Evolutionary conservation across 148 eudicot species (phyloP).

Genomic region (Arbutus unedo): DNA sequence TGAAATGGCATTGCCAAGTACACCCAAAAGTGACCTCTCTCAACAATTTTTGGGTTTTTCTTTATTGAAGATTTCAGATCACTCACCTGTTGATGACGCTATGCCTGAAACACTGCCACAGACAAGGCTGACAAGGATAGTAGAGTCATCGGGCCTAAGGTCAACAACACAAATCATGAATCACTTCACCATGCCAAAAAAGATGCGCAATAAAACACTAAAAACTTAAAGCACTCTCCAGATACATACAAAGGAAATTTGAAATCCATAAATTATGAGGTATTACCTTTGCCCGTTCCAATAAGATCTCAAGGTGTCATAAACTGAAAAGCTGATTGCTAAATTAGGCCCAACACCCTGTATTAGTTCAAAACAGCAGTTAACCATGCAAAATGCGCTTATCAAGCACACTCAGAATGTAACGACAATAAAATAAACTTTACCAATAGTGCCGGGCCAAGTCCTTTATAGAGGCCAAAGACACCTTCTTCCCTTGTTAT

Average conservation of each 20-base stretch:
- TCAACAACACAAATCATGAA: constrained; percentile 2
- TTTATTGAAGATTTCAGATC: constrained; percentile 20
- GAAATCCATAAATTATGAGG: not conserved
- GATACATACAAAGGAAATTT: not conserved
- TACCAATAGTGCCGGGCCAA: constrained; percentile 91
- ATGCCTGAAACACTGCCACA: constrained; percentile 97
- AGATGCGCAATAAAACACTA: not conserved
- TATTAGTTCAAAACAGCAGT: constrained; percentile 11
- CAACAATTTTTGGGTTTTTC: not conserved
- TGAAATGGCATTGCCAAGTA: constrained; percentile 6
- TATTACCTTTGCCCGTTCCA: constrained; percentile 71
- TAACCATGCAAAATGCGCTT: not conserved
- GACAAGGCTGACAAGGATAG: constrained; percentile 79
- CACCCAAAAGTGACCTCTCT: not conserved
- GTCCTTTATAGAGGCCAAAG: constrained; percentile 90
- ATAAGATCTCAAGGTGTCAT: constrained; percentile 74
- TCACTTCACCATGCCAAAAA: not conserved
- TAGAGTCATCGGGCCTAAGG: constrained; percentile 75
- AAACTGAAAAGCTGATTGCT: constrained; percentile 93
- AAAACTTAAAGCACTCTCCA: not conserved
- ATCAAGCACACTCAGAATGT: not conserved
- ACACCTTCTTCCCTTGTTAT: constrained; percentile 76
- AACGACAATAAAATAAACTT: constrained; percentile 5
- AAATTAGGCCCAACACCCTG: constrained; percentile 98
- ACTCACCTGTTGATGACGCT: constrained; percentile 91